Evolutionary conservation across 306 rosid species (phyloP), one percentile per base, ranked within the genome.

Genomic region (Cyclanthera cordifolia): DNA sequence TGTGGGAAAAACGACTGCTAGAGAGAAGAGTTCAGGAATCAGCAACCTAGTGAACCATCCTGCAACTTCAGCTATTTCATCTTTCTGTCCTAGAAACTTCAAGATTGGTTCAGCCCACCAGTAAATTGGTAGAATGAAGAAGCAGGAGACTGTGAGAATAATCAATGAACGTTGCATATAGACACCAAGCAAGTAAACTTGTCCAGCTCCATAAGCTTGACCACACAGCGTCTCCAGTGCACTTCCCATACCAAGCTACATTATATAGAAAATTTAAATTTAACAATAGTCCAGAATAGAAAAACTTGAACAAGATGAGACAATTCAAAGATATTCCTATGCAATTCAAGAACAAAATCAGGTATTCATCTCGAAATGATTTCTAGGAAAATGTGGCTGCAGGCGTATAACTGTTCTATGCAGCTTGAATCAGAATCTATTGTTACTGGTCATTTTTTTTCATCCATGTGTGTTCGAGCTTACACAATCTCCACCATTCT

Each of bases 141-240:
- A 20, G 65, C 93, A 74, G 60, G 85, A 75, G 52, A 45, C 57
- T 4, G 53, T 71, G 20, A 92, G 78, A 72, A 92, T 87, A 27
- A 84, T 67, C 92, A 92, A 89, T 4, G 98, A 92, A 8, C 98
- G 84, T 78, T 92, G 98, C 96, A 87, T 77, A 74, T 92, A 92
- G 57, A 92, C 72, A 11, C 98, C 98, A 45, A 92, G 98, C 88
- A 87, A 59, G 32, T 77, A 2, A 50, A 84, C 32, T 65, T 82
- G 88, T 46, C 98, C 98, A 32, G 98, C 98, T 13, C 98, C 96
- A 70, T 72, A 89, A 20, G 98, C 95, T 84, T 92, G 98, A 32
- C 98, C 96, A 41, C 98, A 92, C 0, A 92, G 82, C 17, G 96
- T 92, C 86, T 89, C 98, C 0, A 88, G 53, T 16, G 98, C 98